Base-by-base conservation (phyloP, 306 rosid species). In the Trifolium pratense region DNA sequence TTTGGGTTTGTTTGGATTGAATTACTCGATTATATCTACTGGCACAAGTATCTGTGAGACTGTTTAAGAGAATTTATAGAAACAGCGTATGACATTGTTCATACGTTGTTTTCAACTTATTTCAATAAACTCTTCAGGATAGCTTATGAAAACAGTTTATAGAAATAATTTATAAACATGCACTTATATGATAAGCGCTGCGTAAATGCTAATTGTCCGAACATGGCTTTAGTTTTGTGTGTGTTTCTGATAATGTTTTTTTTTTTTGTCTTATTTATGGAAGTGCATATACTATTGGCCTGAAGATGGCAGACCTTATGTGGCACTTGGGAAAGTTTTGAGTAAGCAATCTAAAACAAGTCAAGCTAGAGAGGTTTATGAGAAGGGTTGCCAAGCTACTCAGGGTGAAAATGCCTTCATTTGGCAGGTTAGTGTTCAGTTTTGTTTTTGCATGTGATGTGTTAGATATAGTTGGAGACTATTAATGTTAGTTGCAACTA, bases 311-410 rank as follows among this genome's bases (percentile, higher is more conserved):
- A 75, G 98, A 80, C 79, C 85, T 68, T 94, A 91, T 48, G 98
- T 94, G 68, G 83, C 90, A 7, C 78, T 94, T 63, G 98, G 98
- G 72, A 94, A 89, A 80, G 78, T 79, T 31, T 79, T 88, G 51
- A 83, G 85, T 77, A 94, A 84, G 83, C 97, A 88, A 84, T 86
- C 87, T 5, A 94, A 87, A 85, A 84, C 73, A 11, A 78, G 58
- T 20, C 85, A 89, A 79, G 98, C 98, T n/a, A 88, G 96, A 74
- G 84, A 85, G 73, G 75, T 91, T 65, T 94, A 94, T 67, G 98
- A 94, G 86, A 83, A 86, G 82, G 98, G 98, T 61, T 89, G 96
- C 82, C 98, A 94, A 42, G 94, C 97, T 43, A 94, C 97, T 55
- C 97, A 91, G 73, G 97, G 97, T 77, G 97, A 94, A 83, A 94